These are phyloP conservation scores for Flaveria floridana DNA, from an alignment of 140 eudicot genomes.

Conservation along the genomic window DNA sequence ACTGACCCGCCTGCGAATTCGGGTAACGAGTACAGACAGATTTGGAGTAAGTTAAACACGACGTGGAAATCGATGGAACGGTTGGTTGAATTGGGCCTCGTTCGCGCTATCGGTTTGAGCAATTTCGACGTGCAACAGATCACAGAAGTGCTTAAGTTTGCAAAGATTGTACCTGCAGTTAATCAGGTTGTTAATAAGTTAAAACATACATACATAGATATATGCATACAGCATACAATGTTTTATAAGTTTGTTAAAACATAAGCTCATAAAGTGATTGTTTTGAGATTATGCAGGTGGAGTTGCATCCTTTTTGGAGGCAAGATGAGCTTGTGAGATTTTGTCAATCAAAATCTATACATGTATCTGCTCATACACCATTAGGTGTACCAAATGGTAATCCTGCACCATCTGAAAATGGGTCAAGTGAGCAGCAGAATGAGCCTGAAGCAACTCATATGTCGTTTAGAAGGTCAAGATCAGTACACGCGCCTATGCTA, in stretches of 20 bases:
- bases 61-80: slow-evolving; percentile 56
- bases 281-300: slow-evolving; percentile 40
- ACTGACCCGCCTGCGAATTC: slow-evolving; percentile 59
- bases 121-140: slow-evolving; percentile 47
- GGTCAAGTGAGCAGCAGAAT: slow-evolving; percentile 40
- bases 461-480: slow-evolving; percentile 56
- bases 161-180: slow-evolving; percentile 54
- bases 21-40: slow-evolving; percentile 48
- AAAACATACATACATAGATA: neutral
- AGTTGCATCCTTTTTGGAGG: slow-evolving; percentile 67
- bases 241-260: neutral
- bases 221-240: neutral
- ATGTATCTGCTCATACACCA: slow-evolving; percentile 67
- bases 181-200: slow-evolving; percentile 41
- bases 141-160: slow-evolving; percentile 46
- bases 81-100: slow-evolving; percentile 53
- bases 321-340: slow-evolving; percentile 61
- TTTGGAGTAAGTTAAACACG: slow-evolving; percentile 49
- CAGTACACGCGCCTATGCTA: slow-evolving; percentile 60
- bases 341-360: slow-evolving; percentile 55
- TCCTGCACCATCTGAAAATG: slow-evolving; percentile 37
- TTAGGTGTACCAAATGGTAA: slow-evolving; percentile 48
- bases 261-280: neutral
- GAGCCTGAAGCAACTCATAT: slow-evolving; percentile 52
- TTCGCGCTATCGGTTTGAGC: slow-evolving; percentile 58